These are phyloP conservation scores for Exobasidium rhododendri DNA, from an alignment of 1,284 basidiomycete species.

Conservation along the genomic window DNA sequence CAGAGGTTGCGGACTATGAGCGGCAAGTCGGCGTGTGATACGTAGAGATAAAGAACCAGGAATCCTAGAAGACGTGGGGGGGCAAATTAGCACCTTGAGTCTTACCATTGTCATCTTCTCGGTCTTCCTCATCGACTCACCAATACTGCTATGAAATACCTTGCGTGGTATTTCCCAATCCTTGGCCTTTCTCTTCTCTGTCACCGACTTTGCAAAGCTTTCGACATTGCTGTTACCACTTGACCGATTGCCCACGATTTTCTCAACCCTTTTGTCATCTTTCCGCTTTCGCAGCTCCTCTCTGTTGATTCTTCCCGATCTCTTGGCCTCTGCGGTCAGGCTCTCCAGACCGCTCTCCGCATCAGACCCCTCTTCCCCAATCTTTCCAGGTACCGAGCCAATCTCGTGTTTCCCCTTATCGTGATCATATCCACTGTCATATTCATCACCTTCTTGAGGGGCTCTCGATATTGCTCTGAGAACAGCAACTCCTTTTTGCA, in stretches of 20 bases:
- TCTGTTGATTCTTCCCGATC: slow-evolving; percentile 18
- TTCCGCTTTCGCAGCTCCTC: slow-evolving; percentile 14
- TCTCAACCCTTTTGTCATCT: slow-evolving; percentile 18
- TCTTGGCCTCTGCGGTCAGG: slow-evolving; percentile 19
- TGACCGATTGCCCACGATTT: slow-evolving; percentile 11
- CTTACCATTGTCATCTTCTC: slow-evolving; percentile 2
- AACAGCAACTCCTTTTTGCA: slow-evolving; percentile 50
- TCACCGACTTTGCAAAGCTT: slow-evolving; percentile 11
- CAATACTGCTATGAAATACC: slow-evolving; percentile 82
- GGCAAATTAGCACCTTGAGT: slow-evolving; percentile 57
- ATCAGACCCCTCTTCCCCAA: neutral
- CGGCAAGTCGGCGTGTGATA: slow-evolving; percentile 56
- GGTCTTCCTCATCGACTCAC: slow-evolving; percentile 56
- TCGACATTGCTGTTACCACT: slow-evolving; percentile 14
- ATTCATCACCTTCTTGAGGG: slow-evolving; percentile 16
- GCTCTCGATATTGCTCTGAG: slow-evolving; percentile 45
- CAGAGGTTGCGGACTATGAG: slow-evolving; percentile 68
- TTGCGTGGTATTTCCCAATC: slow-evolving; percentile 81
- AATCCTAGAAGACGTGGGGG: too few relatives aligned
- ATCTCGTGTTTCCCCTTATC: slow-evolving; percentile 11
- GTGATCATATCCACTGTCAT: slow-evolving; percentile 14
- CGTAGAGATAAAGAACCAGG: slow-evolving; percentile 72
- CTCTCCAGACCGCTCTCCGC: neutral
- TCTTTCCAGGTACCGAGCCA: slow-evolving; percentile 1
- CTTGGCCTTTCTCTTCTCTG: slow-evolving; percentile 16